A percentile compares a stretch with the other conserved stretches of the same genome.
phyloP scores from a whole-genome alignment of 2,329 filamentous ascomycete species.

The Nannizziopsis arthrosporioides region DNA sequence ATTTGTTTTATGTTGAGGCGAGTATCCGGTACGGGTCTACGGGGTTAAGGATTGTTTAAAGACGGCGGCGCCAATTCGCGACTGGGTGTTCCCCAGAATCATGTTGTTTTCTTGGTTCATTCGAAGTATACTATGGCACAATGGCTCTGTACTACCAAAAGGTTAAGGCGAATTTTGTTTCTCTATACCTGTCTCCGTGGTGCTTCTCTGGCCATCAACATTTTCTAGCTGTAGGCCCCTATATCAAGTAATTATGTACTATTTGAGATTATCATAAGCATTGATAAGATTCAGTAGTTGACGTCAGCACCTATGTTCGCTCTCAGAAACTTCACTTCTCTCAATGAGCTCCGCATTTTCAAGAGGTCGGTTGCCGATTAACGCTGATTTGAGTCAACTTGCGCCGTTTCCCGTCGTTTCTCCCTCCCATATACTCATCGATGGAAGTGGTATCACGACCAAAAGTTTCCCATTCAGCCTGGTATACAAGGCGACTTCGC shows the following conservation, averaged over 20 bases:
- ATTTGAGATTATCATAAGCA: too few relatives aligned
- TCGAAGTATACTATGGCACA: neutral
- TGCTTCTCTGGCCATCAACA: too few relatives aligned
- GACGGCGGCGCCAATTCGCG: constrained; percentile 7
- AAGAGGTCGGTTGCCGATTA: too few relatives aligned
- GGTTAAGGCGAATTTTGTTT: neutral
- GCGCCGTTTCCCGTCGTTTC: neutral
- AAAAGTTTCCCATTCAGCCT: constrained; percentile 42
- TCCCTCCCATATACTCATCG: constrained; percentile 2
- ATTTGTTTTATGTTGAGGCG: constrained; percentile 4
- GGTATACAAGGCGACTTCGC: constrained; percentile 37
- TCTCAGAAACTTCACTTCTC: too few relatives aligned
- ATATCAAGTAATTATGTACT: too few relatives aligned
- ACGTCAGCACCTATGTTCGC: too few relatives aligned
- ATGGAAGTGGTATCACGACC: constrained; percentile 13
- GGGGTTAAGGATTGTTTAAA: constrained; percentile 6
- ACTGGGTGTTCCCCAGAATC: neutral
- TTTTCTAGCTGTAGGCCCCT: too few relatives aligned
- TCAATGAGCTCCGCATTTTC: too few relatives aligned
- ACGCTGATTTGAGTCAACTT: neutral
- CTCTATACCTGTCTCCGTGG: neutral
- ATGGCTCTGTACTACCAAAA: constrained; percentile 3
- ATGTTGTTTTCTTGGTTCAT: neutral
- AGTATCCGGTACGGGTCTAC: constrained; percentile 4
- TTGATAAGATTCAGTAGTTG: too few relatives aligned